Conservation (phyloP, 345 rosid species). For the Hibiscus trionum region DNA sequence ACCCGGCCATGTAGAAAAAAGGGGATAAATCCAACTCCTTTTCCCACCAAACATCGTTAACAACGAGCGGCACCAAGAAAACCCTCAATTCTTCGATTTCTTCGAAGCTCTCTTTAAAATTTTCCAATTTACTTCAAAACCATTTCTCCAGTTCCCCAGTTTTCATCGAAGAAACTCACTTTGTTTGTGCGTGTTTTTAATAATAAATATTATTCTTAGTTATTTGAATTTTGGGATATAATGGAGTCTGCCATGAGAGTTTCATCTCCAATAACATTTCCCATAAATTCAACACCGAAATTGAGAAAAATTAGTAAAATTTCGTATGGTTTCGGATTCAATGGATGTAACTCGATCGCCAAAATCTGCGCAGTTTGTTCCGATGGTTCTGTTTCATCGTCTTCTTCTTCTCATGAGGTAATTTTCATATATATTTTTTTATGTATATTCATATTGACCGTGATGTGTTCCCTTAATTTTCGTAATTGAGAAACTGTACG, state of each 20-base stretch:
- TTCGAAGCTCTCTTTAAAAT: constrained; percentile 11
- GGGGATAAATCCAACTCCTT: too few relatives aligned
- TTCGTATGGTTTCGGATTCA: constrained; percentile 14
- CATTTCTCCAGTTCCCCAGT: neutral
- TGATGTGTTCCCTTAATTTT: neutral
- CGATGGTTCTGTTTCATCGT: constrained; percentile 33
- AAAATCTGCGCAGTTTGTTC: constrained; percentile 19
- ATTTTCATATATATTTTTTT: neutral
- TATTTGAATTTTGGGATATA: neutral
- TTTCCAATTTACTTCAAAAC: constrained; percentile 8
- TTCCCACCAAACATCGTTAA: constrained; percentile 11
- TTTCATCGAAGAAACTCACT: neutral
- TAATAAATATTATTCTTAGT: neutral
- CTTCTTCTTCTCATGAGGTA: constrained; percentile 41
- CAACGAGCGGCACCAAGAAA: neutral
- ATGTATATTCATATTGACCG: neutral
- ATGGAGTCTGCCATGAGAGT: constrained; percentile 34
- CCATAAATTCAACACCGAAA: constrained; percentile 24
- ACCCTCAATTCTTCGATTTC: constrained; percentile 8
- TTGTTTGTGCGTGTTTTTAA: too few relatives aligned
- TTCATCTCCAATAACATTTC: constrained; percentile 20
- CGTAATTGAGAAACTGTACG: neutral
- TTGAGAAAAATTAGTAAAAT: constrained; percentile 7
- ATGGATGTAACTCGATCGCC: constrained; percentile 5
- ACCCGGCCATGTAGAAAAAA: neutral